Percentiles rank a stretch among this genome's conserved stretches.
Conservation (phyloP, 2,329 filamentous ascomycete species). For the Tolypocladium tropicale region DNA sequence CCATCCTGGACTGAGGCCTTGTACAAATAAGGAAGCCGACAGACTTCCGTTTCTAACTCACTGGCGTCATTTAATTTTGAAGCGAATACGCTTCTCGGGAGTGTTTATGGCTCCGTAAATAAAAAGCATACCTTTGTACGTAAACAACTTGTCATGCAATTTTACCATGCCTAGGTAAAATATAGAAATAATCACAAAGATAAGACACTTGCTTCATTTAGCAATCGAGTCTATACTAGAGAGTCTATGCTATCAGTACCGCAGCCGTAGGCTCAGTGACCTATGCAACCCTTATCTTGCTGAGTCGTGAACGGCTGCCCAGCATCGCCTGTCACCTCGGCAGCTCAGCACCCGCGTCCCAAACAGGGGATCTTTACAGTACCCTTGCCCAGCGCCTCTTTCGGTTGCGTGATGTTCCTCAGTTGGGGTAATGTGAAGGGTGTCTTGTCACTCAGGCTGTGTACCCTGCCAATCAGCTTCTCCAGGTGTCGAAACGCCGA, state of each 20-base stretch:
- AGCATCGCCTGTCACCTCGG: neutral
- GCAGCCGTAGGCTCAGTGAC: no score
- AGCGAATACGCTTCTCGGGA: no score
- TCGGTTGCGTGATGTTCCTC: conserved; percentile 8
- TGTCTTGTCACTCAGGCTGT: conserved; percentile 34
- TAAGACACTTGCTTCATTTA: neutral
- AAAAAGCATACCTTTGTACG: no score
- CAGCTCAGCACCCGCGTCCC: conserved; percentile 13
- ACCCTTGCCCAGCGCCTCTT: conserved; percentile 11
- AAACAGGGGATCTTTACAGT: conserved; percentile 20
- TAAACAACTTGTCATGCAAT: no score
- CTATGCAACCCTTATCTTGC: neutral
- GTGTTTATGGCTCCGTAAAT: no score
- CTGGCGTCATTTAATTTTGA: no score
- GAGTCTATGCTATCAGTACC: no score
- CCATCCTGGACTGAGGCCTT: conserved; percentile 5
- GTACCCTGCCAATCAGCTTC: conserved; percentile 61
- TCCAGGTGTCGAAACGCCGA: conserved; percentile 65
- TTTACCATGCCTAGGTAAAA: no score
- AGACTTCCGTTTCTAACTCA: no score
- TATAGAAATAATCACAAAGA: no score
- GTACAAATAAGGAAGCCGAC: neutral
- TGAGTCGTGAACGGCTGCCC: no score
- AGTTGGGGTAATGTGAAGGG: conserved; percentile 22
- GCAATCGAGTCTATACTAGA: neutral